These are phyloP conservation scores for Tephrocybe sp. DNA, from an alignment of 768 basidiomycete species.

Conservation along the genomic window DNA sequence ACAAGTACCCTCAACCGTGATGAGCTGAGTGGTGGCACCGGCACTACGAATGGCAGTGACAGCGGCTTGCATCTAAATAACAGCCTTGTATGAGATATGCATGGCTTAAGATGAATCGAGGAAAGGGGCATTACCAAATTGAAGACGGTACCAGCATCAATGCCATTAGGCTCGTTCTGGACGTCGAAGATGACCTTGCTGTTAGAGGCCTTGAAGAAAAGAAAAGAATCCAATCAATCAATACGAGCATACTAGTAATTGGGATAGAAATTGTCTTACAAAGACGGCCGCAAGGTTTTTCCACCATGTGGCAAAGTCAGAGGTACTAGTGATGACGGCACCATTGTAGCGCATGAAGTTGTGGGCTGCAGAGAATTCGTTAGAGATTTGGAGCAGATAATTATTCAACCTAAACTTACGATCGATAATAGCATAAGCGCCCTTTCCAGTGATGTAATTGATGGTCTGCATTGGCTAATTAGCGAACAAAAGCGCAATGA, in stretches of 20 bases:
- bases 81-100: not conserved
- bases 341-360: constrained; percentile 62
- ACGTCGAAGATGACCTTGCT: constrained; percentile 57
- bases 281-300: constrained; percentile 52
- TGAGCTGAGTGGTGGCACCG: constrained; percentile 58
- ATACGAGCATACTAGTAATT: not conserved
- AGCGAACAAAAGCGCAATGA: not conserved
- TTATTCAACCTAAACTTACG: constrained; percentile 42
- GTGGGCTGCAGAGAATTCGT: constrained; percentile 37
- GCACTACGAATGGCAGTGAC: constrained; percentile 61
- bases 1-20: constrained; percentile 45
- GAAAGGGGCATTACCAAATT: constrained; percentile 35
- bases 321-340: constrained; percentile 44
- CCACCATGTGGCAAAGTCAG: constrained; percentile 49
- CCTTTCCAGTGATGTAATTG: constrained; percentile 59
- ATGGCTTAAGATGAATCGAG: not conserved
- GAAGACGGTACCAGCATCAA: constrained; percentile 48
- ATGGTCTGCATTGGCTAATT: constrained; percentile 37
- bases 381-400: not conserved
- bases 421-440: constrained; percentile 53
- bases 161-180: constrained; percentile 66
- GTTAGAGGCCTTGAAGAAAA: constrained; percentile 37
- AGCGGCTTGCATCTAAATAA: constrained; percentile 54
- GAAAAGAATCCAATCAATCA: not conserved
- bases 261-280: constrained; percentile 29